phyloP scores from a whole-genome alignment of 1,139 yeast species.

The Suhomyces ambrosiae region DNA sequence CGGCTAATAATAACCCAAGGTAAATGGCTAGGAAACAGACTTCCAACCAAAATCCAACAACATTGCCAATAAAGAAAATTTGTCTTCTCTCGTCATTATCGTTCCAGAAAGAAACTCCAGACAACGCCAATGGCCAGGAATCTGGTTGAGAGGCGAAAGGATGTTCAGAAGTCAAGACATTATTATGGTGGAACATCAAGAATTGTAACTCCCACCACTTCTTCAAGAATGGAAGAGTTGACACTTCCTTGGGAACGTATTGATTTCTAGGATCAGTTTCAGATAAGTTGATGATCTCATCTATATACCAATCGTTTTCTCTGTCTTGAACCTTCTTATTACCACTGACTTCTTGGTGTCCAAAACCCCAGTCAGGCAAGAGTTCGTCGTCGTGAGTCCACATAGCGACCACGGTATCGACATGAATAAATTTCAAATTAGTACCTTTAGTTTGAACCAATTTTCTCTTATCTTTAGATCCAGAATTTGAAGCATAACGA shows the following conservation, averaged over 20 bases:
- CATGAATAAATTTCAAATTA: slow-evolving; percentile 71
- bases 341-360: slow-evolving; percentile 93
- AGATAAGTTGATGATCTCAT: slow-evolving; percentile 62
- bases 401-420: slow-evolving; percentile 87
- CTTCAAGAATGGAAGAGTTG: slow-evolving; percentile 66
- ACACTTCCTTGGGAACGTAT: slow-evolving; percentile 60
- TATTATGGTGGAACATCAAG: slow-evolving; percentile 90
- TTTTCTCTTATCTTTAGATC: slow-evolving; percentile 50
- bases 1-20: slow-evolving; percentile 65
- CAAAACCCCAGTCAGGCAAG: slow-evolving; percentile 93
- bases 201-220: slow-evolving; percentile 91
- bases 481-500: slow-evolving; percentile 52
- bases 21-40: slow-evolving; percentile 67
- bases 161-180: slow-evolving; percentile 81
- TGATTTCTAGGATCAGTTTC: slow-evolving; percentile 59
- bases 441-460: slow-evolving; percentile 70
- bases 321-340: slow-evolving; percentile 74
- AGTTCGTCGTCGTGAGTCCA: slow-evolving; percentile 87
- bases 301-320: slow-evolving; percentile 75
- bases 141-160: slow-evolving; percentile 96
- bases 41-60: slow-evolving; percentile 91
- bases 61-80: slow-evolving; percentile 87
- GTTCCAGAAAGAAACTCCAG: slow-evolving; percentile 98
- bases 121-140: slow-evolving; percentile 88
- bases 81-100: slow-evolving; percentile 64